Evolutionary conservation across 345 rosid species (phyloP).

Genomic region (Rhodomyrtus tomentosa): DNA sequence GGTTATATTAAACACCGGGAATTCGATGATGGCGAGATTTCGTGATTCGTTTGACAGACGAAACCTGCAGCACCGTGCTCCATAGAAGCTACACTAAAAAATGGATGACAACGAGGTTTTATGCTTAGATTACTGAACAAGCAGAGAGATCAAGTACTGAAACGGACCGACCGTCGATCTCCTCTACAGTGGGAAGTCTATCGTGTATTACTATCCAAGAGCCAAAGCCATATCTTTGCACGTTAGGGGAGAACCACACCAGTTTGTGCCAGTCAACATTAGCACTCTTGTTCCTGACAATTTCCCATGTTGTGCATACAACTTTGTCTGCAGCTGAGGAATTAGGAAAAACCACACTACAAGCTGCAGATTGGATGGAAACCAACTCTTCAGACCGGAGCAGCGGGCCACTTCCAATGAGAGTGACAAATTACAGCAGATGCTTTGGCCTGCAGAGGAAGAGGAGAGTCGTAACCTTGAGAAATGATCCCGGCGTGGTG

Average conservation of each 20-base stretch:
- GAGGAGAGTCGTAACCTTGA: background rate
- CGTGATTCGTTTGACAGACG: too few relatives aligned
- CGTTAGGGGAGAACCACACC: too few relatives aligned
- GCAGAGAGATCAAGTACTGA: background rate
- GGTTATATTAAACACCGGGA: too few relatives aligned
- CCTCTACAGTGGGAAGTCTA: too few relatives aligned
- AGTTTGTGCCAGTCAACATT: too few relatives aligned
- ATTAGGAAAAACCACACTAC: fast-evolving
- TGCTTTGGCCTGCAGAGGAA: background rate
- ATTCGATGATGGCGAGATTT: too few relatives aligned
- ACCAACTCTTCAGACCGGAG: background rate
- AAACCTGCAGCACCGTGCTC: too few relatives aligned
- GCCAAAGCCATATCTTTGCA: background rate
- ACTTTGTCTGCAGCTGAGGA: background rate
- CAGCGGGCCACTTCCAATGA: background rate
- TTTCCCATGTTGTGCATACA: background rate
- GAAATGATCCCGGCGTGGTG: background rate
- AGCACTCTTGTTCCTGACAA: background rate
- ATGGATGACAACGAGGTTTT: too few relatives aligned
- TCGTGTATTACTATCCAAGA: too few relatives aligned
- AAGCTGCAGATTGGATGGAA: background rate
- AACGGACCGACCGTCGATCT: fast-evolving
- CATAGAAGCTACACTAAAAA: too few relatives aligned
- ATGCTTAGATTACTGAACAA: too few relatives aligned
- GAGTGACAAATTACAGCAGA: fast-evolving